Conservation (phyloP, 179 eudicot species). For the Heliamphora pulchella region DNA sequence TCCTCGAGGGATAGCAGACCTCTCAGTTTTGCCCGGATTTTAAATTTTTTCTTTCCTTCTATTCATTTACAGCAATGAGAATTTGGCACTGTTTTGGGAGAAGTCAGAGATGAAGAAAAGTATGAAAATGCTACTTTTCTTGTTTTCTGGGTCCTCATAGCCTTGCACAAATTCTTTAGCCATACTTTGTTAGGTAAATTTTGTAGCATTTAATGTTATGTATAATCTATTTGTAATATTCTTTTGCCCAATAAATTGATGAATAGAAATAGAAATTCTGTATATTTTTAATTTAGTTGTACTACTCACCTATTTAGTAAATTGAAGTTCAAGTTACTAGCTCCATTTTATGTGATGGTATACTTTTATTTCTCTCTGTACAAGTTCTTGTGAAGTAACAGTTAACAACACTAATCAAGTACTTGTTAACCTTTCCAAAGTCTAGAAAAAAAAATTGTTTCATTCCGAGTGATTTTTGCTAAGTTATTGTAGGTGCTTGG, state of each 20-base stretch:
- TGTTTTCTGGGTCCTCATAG: not conserved
- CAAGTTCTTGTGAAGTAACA: no score
- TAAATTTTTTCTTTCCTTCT: conserved; percentile 21
- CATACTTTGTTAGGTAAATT: not conserved
- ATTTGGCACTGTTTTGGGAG: not conserved
- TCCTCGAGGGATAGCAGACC: conserved; percentile 85
- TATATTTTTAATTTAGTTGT: not conserved
- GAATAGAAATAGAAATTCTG: not conserved
- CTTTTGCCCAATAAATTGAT: not conserved
- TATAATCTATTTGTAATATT: conserved; percentile 5
- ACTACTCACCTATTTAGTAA: not conserved
- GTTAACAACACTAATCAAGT: no score
- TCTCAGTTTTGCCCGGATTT: conserved; percentile 89
- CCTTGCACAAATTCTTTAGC: not conserved
- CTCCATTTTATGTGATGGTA: no score
- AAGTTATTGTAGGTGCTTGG: no score
- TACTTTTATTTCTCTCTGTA: no score
- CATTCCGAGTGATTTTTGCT: no score
- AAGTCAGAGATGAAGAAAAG: not conserved
- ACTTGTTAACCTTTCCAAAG: no score
- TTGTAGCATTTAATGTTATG: not conserved
- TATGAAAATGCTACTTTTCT: not conserved
- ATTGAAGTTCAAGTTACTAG: not conserved
- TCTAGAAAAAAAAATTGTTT: no score
- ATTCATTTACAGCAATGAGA: not conserved